Evolutionary conservation across 768 basidiomycete species (phyloP).

Genomic region (Tricholoma saponaceum): DNA sequence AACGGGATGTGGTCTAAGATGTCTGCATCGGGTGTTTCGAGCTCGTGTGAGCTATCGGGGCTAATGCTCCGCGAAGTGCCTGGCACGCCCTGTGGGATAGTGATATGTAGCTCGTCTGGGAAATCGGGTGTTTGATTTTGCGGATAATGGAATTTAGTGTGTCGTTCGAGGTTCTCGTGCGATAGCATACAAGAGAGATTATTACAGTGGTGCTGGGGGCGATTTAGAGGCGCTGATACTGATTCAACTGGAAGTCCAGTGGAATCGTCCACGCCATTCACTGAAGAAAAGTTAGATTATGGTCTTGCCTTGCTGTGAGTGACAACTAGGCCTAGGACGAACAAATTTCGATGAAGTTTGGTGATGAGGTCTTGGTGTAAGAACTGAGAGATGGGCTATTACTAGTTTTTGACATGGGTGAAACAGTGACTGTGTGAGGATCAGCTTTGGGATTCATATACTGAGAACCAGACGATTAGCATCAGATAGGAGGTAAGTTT

Average conservation of each 20-base stretch:
- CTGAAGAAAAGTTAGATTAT: neutral
- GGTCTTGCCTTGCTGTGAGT: neutral
- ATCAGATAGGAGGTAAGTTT: neutral
- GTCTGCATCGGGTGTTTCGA: conserved; percentile 14
- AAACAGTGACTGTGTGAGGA: neutral
- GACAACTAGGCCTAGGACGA: conserved; percentile 1
- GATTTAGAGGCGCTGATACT: conserved; percentile 1
- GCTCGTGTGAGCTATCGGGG: conserved; percentile 16
- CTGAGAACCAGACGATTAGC: neutral
- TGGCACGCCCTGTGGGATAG: neutral
- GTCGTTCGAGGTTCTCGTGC: conserved; percentile 12
- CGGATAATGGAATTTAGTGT: conserved; percentile 9
- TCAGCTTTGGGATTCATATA: no score
- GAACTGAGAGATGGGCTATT: neutral
- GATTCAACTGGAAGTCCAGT: neutral
- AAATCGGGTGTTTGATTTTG: neutral
- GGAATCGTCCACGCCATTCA: neutral
- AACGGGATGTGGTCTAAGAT: conserved; percentile 1
- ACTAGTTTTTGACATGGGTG: neutral
- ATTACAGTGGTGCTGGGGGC: conserved; percentile 1
- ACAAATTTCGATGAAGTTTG: neutral
- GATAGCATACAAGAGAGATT: conserved; percentile 10
- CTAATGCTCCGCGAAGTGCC: conserved; percentile 6
- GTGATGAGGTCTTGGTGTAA: neutral
- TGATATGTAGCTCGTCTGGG: conserved; percentile 3